phyloP scores from a whole-genome alignment of 768 basidiomycete genomes.

The Lactifluus piperatus region DNA sequence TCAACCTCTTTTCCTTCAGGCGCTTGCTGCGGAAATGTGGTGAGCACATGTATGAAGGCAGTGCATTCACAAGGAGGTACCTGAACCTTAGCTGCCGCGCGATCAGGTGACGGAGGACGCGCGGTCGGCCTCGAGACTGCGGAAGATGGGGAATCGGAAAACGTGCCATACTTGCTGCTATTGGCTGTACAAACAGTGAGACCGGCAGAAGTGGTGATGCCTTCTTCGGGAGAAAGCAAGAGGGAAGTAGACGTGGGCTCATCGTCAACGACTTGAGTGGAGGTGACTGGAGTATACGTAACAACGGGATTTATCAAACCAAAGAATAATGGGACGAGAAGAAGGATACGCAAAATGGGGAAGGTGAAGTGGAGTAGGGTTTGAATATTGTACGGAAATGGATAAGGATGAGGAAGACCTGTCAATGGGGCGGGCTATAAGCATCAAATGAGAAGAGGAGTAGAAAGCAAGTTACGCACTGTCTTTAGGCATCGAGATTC shows the following conservation, averaged over 20 bases:
- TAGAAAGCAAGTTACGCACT: constrained; percentile 13
- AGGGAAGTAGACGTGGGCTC: constrained; percentile 42
- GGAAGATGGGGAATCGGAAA: constrained; percentile 43
- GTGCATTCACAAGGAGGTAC: constrained; percentile 1
- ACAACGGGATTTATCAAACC: constrained; percentile 57
- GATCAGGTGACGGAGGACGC: constrained; percentile 31
- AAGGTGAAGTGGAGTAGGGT: constrained; percentile 44
- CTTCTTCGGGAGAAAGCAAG: constrained; percentile 44
- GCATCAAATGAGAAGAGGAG: background rate
- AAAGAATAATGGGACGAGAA: constrained; percentile 51
- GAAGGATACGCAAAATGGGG: constrained; percentile 55
- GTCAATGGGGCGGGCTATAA: background rate
- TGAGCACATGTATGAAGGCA: constrained; percentile 9
- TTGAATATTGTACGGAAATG: constrained; percentile 26
- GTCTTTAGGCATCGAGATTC: constrained; percentile 31
- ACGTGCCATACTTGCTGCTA: constrained; percentile 68
- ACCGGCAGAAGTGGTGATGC: constrained; percentile 40
- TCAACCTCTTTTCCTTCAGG: constrained; percentile 39
- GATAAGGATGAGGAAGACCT: constrained; percentile 16
- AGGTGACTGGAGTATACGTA: constrained; percentile 46
- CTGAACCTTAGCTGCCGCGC: constrained; percentile 21
- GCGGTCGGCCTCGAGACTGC: constrained; percentile 43
- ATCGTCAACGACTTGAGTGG: constrained; percentile 28
- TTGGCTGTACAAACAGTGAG: constrained; percentile 38
- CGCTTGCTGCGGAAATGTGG: constrained; percentile 21